Base-by-base conservation (phyloP, 2,329 filamentous ascomycete species). In the Akanthomyces uredinophilus region DNA sequence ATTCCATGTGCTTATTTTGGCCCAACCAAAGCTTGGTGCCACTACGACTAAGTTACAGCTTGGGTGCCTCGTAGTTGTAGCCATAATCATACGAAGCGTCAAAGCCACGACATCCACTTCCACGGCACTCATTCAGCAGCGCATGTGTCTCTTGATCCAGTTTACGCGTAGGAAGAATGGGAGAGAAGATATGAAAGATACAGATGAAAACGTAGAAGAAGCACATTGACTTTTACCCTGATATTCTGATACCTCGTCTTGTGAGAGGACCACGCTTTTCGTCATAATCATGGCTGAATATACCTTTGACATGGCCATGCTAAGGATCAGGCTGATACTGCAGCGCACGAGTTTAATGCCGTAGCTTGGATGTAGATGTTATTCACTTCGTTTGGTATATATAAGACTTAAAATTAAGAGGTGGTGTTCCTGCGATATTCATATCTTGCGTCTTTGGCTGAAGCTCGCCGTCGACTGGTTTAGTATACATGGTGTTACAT, bases 401-500 rank as follows among this genome's bases (percentile, higher is more conserved):
- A 52, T 24, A 44, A 11, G 32, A 20, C 24, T 14, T 35, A 39
- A 57, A 8, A 57, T 41, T 37, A 24, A 47, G 44, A 20, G n/a
- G 43, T 32, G 27, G 35, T 13, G 43, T 27, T 39, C 32, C 29
- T 35, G 3, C 5, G n/a, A 24, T 18, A 46, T 39, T 49, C n/a
- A 41, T 46, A 37, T 2, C 29, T 18, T 20, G 22, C 16, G 16
- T 6, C 52, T n/a, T 20, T 6, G 5, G 37, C 37, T 18, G 22
- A 20, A 18, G 13, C 18, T 41, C 16, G 20, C 46, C 22, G 11
- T 39, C 22, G 35, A 39, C 44, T 59, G 20, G 7, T 49, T 43
- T 61, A 22, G 54, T 61, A 49, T 61, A 61, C 58, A 54, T 54
- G 39, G 13, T 54, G n/a, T 61, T 61, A 61, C 50, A 54, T 46